Evolutionary conservation across 2,329 filamentous ascomycete species (phyloP).

Genomic region (Colletotrichum gloeosporioides): DNA sequence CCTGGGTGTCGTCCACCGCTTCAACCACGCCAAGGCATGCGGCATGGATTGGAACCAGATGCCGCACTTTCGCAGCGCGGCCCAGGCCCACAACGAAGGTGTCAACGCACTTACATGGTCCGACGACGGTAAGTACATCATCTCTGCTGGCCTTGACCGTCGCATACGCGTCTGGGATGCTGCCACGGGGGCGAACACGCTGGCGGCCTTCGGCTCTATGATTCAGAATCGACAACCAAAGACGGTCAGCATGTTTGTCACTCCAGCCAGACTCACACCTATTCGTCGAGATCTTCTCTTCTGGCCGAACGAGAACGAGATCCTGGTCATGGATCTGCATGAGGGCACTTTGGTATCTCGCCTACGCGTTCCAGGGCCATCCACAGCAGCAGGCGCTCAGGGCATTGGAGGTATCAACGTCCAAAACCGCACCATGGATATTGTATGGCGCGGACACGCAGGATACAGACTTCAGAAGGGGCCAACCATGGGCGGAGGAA

Average conservation of each 20-base stretch:
- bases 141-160: constrained; percentile 84
- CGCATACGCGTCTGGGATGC: constrained; percentile 89
- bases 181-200: constrained; percentile 80
- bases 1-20: constrained; percentile 63
- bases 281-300: constrained; percentile 71
- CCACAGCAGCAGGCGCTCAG: constrained; percentile 48
- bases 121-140: constrained; percentile 75
- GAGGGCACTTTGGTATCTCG: constrained; percentile 76
- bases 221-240: constrained; percentile 75
- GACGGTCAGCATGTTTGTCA: constrained; percentile 65
- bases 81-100: constrained; percentile 77
- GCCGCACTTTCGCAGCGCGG: constrained; percentile 51
- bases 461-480: constrained; percentile 64
- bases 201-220: constrained; percentile 85
- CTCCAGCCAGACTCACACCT: constrained; percentile 63
- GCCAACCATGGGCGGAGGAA: constrained; percentile 64
- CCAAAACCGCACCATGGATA: constrained; percentile 72
- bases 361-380: constrained; percentile 68
- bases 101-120: constrained; percentile 90
- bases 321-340: constrained; percentile 80
- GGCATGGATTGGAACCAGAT: constrained; percentile 33
- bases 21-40: constrained; percentile 35
- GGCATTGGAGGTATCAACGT: constrained; percentile 61
- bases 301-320: constrained; percentile 82
- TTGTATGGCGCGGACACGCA: constrained; percentile 73